Evolutionary conservation across 108 stramenopile species (phyloP), one percentile per base, ranked within the genome.

Genomic region (Skeletonema costatum): DNA sequence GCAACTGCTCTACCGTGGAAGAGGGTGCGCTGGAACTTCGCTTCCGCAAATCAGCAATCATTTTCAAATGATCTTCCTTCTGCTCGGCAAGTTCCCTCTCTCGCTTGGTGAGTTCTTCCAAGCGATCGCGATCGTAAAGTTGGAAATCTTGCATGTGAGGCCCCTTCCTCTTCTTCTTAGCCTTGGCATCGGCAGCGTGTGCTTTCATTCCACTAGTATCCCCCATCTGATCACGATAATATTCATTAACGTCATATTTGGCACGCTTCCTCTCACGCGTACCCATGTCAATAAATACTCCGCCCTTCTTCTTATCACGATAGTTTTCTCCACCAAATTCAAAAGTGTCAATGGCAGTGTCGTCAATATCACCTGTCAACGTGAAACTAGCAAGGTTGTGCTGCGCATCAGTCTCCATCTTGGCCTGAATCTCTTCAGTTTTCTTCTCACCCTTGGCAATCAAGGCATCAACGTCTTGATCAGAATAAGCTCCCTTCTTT

Each of bases 391-490:
- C 96, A 33, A 99, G 82, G 73, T 95, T 97, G 87, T 98, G 98
- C 84, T 97, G 87, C n/a, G 92, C 97, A 90, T 98, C 91, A 32
- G 90, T 96, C 83, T 97, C 80, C 32, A 98, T 86, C 76, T 96
- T 96, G 19, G 92, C 97, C 64, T 96, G 89, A 58, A 92, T 88
- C 11, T 83, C 96, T 56, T 80, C 82, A 16, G 99, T 99, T 58
- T 71, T 86, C 85, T 97, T 90, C 67, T 97, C 96, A 67, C 97
- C 97, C 82, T 87, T 94, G 25, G 89, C 89, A 74, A 99, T 97
- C 68, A 99, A 87, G 16, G 94, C 95, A 83, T 99, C 99, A 66
- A 99, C 98, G 83, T 98, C 98, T 73, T 99, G 96, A 64, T 97
- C 97, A 12, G 97, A 97, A 76, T 97, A 90, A 8, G 92, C 87